Base-by-base conservation (phyloP, 1,284 basidiomycete genomes). In the Ceratobasidium sp. region DNA sequence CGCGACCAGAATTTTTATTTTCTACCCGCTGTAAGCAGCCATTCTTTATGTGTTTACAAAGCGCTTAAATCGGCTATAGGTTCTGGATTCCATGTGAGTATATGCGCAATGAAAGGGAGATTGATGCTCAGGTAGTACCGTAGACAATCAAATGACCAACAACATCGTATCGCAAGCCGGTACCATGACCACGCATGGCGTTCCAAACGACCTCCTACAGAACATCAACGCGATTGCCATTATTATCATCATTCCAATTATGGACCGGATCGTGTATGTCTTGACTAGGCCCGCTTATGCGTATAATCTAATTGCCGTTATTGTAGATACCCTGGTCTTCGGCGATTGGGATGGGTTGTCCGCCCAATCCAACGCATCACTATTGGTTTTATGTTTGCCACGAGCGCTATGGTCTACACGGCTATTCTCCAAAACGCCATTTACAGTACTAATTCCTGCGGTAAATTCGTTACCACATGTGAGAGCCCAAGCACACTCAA, bases 361-460 rank as follows among this genome's bases (percentile, higher is more conserved):
- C 90, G 88, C 23, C 89, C 94, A 0, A 85, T 96, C 79, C 93
- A 91, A 85, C 92, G 90, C 82, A 94, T 97, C 80, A 88, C 90
- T 0, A 87, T 88, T 44, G 96, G 96, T 12, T 76, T 76, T 42
- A 67, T 76, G 17, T 23, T 76, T 1, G 91, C 88, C 26, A 80
- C 90, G 3, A 38, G 80, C 3, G 87, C 90, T 76, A 92, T 92
- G 91, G 84, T 90, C 28, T 90, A 88, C 81, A 89, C 90, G 62
- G 86, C 93, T n/a, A 91, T 94, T 75, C 84, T 94, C 10, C 85
- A 85, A 76, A 87, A 93, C 83, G 92, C 91, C 83, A 91, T 95
- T 82, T 95, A 95, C 87, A 90, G 90, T 68, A 84, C 77, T 12
- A 92, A 88, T 82, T 91, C 91, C 0, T 96, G 94, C 78, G 84